These are phyloP conservation scores for Gaeumannomyces sp. DNA, from an alignment of 2,329 filamentous ascomycete species.

Conservation along the genomic window DNA sequence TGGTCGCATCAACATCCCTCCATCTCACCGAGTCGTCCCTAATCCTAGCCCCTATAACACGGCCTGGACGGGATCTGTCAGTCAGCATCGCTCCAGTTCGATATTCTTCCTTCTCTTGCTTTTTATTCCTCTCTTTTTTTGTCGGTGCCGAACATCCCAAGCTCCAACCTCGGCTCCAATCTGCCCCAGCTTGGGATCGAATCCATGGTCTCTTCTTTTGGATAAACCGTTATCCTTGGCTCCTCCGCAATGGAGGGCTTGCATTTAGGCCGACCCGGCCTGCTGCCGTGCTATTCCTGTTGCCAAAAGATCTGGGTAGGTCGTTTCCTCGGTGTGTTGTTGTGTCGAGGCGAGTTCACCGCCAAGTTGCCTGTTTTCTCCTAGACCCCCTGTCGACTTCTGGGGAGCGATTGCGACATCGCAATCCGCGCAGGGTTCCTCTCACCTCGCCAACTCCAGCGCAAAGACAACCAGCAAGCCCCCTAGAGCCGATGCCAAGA, in stretches of 20 bases:
- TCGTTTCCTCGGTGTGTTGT: constrained; percentile 2
- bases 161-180: not conserved
- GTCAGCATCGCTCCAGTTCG: not conserved
- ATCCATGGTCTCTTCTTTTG: not conserved
- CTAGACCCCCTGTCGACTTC: not conserved
- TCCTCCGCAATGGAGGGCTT: not conserved
- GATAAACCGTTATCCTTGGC: not conserved
- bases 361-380: not conserved
- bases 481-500: not conserved
- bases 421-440: not conserved
- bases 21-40: not conserved
- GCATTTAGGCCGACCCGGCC: not conserved
- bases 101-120: not conserved
- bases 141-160: not conserved
- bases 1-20: not conserved
- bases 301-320: constrained; percentile 26
- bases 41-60: not conserved
- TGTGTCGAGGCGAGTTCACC: not conserved
- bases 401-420: not conserved
- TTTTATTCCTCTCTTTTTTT: not conserved
- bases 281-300: constrained; percentile 25
- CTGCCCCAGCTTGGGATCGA: not conserved
- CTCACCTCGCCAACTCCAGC: not conserved
- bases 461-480: too few relatives aligned
- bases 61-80: too few relatives aligned